These are phyloP conservation scores for Pseudopyricularia javanii DNA, from an alignment of 2,329 filamentous ascomycete species.

Conservation along the genomic window DNA sequence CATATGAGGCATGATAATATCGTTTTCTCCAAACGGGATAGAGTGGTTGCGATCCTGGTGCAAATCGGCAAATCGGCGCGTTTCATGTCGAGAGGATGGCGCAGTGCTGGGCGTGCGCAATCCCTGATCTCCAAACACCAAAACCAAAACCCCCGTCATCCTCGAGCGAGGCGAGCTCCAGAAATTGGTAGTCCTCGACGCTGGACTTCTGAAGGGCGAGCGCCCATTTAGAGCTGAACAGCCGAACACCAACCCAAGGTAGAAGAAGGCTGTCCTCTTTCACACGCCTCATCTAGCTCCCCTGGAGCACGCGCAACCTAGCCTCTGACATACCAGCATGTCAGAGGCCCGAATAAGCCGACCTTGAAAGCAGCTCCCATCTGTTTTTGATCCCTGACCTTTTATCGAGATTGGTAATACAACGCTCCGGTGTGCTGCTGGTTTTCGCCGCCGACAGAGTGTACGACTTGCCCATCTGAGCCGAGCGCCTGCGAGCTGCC, in stretches of 20 bases:
- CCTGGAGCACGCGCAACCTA: too few species aligned
- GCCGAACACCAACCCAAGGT: too few species aligned
- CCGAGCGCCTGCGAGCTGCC: conserved; percentile 9
- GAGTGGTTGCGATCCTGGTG: neutral
- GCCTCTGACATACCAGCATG: neutral
- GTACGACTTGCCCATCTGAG: conserved; percentile 11
- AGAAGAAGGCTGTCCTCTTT: too few species aligned
- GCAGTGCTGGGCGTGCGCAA: neutral
- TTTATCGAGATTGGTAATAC: conserved; percentile 21
- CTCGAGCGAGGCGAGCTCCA: neutral
- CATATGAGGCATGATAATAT: too few species aligned
- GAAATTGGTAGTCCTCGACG: neutral
- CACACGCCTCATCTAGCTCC: too few species aligned
- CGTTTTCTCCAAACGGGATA: neutral
- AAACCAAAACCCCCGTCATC: neutral
- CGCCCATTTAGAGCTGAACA: neutral
- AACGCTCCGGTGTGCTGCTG: conserved; percentile 12
- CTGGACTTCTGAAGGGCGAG: neutral
- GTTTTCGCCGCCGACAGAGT: conserved; percentile 12
- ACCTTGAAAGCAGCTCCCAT: neutral
- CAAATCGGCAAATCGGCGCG: neutral
- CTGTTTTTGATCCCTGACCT: neutral
- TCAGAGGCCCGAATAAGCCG: neutral
- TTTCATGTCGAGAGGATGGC: neutral
- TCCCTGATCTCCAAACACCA: neutral